phyloP scores from a whole-genome alignment of 1,139 yeast genomes.

The Yamadazyma kanchanaburiensis region DNA sequence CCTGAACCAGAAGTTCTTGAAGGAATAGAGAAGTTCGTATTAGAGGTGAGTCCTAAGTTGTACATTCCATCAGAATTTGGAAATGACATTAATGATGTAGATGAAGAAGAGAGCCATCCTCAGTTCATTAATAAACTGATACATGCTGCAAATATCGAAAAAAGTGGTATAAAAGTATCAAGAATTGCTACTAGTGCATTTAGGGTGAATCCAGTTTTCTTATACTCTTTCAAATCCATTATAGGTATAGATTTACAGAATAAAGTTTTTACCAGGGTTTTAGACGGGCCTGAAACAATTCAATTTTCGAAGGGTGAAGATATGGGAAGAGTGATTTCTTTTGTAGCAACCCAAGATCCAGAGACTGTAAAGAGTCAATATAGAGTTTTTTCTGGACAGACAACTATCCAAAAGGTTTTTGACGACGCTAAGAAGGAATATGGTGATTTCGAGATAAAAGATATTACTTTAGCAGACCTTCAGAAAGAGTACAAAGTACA shows the following conservation, averaged over 20 bases:
- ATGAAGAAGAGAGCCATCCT: constrained; percentile 25
- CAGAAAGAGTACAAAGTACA: constrained; percentile 2
- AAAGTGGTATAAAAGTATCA: constrained; percentile 49
- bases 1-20: constrained; percentile 21
- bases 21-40: constrained; percentile 30
- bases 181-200: constrained; percentile 46
- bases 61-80: constrained; percentile 68
- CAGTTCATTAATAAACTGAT: constrained; percentile 33
- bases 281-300: constrained; percentile 40
- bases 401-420: constrained; percentile 37
- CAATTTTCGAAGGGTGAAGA: constrained; percentile 37
- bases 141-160: constrained; percentile 40
- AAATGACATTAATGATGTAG: constrained; percentile 26
- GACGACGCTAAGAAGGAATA: constrained; percentile 39
- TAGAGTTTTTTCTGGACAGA: constrained; percentile 39
- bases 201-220: constrained; percentile 35
- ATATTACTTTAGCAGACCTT: constrained; percentile 24
- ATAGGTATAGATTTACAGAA: constrained; percentile 36
- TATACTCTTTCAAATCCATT: constrained; percentile 30
- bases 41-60: constrained; percentile 43
- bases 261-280: constrained; percentile 31
- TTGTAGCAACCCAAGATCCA: constrained; percentile 35
- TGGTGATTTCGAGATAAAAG: constrained; percentile 28
- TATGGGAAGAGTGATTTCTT: constrained; percentile 46
- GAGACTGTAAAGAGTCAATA: constrained; percentile 43